phyloP scores from a whole-genome alignment of 2,329 filamentous ascomycete genomes.

The Colletotrichum sp. region DNA sequence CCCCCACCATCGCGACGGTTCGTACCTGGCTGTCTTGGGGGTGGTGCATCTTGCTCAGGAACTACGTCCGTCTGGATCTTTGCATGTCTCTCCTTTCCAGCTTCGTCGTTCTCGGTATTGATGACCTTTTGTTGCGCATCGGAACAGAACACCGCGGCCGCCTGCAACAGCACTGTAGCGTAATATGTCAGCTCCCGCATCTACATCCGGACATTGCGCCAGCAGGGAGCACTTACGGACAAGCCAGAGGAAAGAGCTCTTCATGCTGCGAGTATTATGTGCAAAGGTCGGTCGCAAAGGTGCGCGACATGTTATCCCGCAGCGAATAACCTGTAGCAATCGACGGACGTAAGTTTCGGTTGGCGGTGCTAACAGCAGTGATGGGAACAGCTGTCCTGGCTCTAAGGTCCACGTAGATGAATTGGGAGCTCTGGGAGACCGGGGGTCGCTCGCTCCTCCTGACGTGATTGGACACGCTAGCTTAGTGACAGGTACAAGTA shows the following conservation, averaged over 20 bases:
- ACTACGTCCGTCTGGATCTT: slow-evolving; percentile 34
- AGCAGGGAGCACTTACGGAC: slow-evolving; percentile 40
- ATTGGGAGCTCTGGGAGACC: not conserved
- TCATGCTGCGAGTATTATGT: slow-evolving; percentile 45
- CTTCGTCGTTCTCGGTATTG: slow-evolving; percentile 33
- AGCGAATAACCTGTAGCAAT: not conserved
- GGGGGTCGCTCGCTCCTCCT: not conserved
- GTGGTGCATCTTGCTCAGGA: slow-evolving; percentile 29
- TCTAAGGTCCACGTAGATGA: slow-evolving; percentile 21
- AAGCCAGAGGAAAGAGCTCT: slow-evolving; percentile 43
- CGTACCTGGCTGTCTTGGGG: slow-evolving; percentile 43
- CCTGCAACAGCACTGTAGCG: slow-evolving; percentile 53
- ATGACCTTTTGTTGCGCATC: slow-evolving; percentile 45
- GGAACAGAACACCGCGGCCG: slow-evolving; percentile 38
- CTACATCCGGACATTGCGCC: not conserved
- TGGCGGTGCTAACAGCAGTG: not conserved
- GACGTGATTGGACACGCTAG: slow-evolving; percentile 2
- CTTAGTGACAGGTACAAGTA: not conserved
- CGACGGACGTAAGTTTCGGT: not conserved
- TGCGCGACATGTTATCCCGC: slow-evolving; percentile 22
- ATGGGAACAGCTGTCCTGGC: slow-evolving; percentile 22
- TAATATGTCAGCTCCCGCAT: slow-evolving; percentile 9
- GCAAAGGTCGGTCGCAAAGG: slow-evolving; percentile 25
- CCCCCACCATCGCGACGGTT: not conserved
- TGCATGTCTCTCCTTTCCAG: slow-evolving; percentile 35